Evolutionary conservation across 1,139 yeast species (phyloP).

Genomic region (Fermentozyma sake): DNA sequence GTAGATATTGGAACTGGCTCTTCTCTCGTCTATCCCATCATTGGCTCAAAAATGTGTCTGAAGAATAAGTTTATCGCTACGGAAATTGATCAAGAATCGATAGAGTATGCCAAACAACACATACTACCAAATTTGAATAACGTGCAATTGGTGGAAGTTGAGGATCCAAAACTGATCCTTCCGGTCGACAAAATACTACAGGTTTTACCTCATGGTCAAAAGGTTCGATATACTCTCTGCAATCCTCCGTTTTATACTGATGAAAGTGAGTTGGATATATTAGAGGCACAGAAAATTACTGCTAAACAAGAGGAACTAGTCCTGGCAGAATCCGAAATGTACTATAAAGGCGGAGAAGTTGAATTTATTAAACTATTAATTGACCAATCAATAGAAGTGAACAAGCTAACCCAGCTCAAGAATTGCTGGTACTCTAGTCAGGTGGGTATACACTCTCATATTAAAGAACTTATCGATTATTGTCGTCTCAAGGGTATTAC

Average conservation of each 20-base stretch:
- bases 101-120: constrained; percentile 8
- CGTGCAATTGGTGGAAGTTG: constrained; percentile 3
- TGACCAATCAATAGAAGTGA: constrained; percentile 9
- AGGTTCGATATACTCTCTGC: constrained; percentile 15
- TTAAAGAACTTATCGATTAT: constrained; percentile 6
- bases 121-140: constrained; percentile 3
- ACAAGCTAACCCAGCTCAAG: constrained; percentile 5
- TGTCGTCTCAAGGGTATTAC: constrained; percentile 5
- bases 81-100: constrained; percentile 13
- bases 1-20: constrained; percentile 23
- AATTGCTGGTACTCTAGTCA: constrained; percentile 18
- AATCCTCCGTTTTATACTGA: constrained; percentile 20
- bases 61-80: constrained; percentile 12
- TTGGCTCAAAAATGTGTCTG: constrained; percentile 6
- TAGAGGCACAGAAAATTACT: constrained; percentile 7
- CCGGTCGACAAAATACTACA: constrained; percentile 1
- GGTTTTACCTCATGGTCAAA: background rate
- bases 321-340: constrained; percentile 12
- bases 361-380: constrained; percentile 12
- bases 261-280: constrained; percentile 8
- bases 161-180: constrained; percentile 2
- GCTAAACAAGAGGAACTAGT: constrained; percentile 9
- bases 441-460: constrained; percentile 14
- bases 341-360: constrained; percentile 16
- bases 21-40: constrained; percentile 16